Percentiles rank a stretch among this genome's conserved stretches.
phyloP scores from a whole-genome alignment of 495 filamentous ascomycete species.

The Pseudomonodictys pantanalensis region DNA sequence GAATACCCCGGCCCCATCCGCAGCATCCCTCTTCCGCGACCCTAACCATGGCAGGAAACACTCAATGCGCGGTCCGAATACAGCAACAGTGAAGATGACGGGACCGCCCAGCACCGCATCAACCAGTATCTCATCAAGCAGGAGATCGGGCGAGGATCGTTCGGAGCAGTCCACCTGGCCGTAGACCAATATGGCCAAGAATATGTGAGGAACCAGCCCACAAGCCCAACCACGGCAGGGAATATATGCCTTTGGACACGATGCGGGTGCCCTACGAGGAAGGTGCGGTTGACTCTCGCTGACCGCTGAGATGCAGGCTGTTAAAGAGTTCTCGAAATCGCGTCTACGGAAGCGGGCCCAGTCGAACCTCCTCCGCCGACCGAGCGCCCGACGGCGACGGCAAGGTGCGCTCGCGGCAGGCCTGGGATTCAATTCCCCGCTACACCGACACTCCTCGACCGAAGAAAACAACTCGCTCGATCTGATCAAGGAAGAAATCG shows the following conservation, averaged over 20 bases:
- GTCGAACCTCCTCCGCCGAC: conserved; percentile 79
- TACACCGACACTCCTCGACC: conserved; percentile 53
- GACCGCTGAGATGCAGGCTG: conserved; percentile 57
- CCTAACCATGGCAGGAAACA: conserved; percentile 62
- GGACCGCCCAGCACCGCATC: conserved; percentile 72
- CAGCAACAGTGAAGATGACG: conserved; percentile 79
- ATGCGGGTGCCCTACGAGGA: conserved; percentile 22
- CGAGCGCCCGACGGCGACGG: conserved; percentile 53
- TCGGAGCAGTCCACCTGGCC: conserved; percentile 89
- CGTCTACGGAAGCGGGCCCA: conserved; percentile 88
- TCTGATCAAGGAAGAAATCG: conserved; percentile 93
- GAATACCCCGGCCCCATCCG: background rate
- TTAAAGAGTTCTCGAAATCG: conserved; percentile 97
- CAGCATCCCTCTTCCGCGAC: conserved; percentile 40
- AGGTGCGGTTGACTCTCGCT: conserved; percentile 19
- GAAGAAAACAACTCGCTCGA: conserved; percentile 72
- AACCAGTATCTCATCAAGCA: conserved; percentile 94
- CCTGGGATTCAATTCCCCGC: conserved; percentile 61
- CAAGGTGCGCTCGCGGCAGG: conserved; percentile 50
- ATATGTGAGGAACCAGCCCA: conserved; percentile 65
- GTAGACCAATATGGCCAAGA: conserved; percentile 87
- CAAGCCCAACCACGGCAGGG: background rate
- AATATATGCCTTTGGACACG: conserved; percentile 14
- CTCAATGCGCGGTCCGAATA: conserved; percentile 87
- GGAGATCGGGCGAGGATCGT: conserved; percentile 93